phyloP scores from a whole-genome alignment of 2,329 filamentous ascomycete species.

The Alternaria incomplexa region DNA sequence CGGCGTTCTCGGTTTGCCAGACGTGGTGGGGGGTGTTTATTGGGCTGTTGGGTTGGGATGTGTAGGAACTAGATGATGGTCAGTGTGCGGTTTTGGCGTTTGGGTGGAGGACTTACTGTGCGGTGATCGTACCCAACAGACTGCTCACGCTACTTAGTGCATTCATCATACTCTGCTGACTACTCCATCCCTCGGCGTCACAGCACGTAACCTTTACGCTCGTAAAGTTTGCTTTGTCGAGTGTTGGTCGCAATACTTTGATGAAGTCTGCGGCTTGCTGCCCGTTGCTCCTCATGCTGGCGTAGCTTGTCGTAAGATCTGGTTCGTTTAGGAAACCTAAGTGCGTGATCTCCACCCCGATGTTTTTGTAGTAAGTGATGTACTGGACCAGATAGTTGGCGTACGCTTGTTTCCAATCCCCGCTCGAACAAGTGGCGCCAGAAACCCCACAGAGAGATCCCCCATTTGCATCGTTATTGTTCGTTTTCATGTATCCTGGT shows the following conservation, averaged over 20 bases:
- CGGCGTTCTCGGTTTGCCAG: conserved; percentile 62
- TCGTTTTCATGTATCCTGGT: conserved; percentile 61
- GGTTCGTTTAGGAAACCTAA: conserved; percentile 57
- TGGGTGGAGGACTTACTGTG: conserved; percentile 24
- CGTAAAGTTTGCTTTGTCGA: conserved; percentile 47
- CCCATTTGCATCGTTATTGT: conserved; percentile 53
- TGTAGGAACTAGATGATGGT: conserved; percentile 21
- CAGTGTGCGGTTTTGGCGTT: neutral
- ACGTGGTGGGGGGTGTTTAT: conserved; percentile 50
- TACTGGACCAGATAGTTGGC: conserved; percentile 58
- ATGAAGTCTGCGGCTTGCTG: conserved; percentile 60
- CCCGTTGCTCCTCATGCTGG: conserved; percentile 54
- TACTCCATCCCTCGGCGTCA: conserved; percentile 53
- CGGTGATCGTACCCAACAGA: conserved; percentile 30
- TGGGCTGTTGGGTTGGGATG: conserved; percentile 22
- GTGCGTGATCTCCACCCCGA: conserved; percentile 50
- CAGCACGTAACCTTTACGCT: conserved; percentile 52
- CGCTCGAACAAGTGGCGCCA: conserved; percentile 49
- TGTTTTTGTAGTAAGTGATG: conserved; percentile 51
- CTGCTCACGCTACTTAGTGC: conserved; percentile 19
- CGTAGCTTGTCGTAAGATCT: conserved; percentile 44
- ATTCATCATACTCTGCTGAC: conserved; percentile 33
- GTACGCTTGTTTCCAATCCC: conserved; percentile 58
- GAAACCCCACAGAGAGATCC: conserved; percentile 57
- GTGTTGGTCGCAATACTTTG: conserved; percentile 50